Percentiles rank a stretch among this genome's conserved stretches.
Evolutionary conservation across 805 yeast species (phyloP).

Genomic region (Candida morakotiae): DNA sequence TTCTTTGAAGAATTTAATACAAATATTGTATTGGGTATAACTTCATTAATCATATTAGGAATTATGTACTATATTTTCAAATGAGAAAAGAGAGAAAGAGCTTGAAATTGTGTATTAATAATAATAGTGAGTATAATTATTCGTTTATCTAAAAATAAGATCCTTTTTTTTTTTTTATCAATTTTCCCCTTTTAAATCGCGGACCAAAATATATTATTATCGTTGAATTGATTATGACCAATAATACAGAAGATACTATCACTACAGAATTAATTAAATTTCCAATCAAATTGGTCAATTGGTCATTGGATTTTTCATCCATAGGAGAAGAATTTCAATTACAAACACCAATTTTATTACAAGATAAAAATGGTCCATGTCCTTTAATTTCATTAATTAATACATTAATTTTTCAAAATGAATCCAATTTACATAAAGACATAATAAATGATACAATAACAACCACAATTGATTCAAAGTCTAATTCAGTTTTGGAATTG

Average conservation of each 20-base stretch:
- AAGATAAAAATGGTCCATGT: constrained; percentile 84
- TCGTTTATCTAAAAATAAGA: too few species aligned
- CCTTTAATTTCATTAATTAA: constrained; percentile 78
- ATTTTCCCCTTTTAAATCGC: too few species aligned
- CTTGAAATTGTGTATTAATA: too few species aligned
- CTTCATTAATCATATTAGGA: background rate
- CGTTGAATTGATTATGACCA: too few species aligned
- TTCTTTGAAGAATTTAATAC: constrained; percentile 7
- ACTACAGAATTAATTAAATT: too few species aligned
- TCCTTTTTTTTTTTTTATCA: too few species aligned
- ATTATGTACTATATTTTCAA: constrained; percentile 1
- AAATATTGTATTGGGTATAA: constrained; percentile 1
- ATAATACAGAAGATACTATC: too few species aligned
- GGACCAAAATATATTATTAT: too few species aligned
- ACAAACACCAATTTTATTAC: constrained; percentile 59
- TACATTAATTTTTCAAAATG: constrained; percentile 53
- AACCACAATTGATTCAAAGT: constrained; percentile 8
- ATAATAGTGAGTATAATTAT: too few species aligned
- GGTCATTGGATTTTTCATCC: constrained; percentile 9
- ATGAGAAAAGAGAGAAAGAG: too few species aligned
- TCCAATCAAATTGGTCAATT: constrained; percentile 9
- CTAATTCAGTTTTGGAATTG: constrained; percentile 14
- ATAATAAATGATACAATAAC: background rate
- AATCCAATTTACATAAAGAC: constrained; percentile 12
- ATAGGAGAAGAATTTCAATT: constrained; percentile 16